Evolutionary conservation across 805 yeast genomes (phyloP).

Genomic region (Metschnikowia gruessii): DNA sequence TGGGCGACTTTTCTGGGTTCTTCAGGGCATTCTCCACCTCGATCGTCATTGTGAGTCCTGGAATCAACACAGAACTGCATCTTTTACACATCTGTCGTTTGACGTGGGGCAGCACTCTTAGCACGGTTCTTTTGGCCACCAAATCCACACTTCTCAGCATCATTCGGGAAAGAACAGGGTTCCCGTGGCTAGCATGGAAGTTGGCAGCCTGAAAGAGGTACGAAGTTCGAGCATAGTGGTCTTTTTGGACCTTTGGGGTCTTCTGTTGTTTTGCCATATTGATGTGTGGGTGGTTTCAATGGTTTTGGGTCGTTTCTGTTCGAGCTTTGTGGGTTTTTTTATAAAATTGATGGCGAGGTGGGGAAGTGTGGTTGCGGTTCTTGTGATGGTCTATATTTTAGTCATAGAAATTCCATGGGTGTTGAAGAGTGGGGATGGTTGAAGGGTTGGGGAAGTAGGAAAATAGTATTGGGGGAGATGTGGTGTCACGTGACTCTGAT

Average conservation of each 20-base stretch:
- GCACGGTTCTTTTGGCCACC: constrained; percentile 66
- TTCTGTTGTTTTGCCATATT: constrained; percentile 17
- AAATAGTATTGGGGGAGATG: too few relatives aligned
- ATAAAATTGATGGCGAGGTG: too few relatives aligned
- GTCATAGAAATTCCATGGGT: too few relatives aligned
- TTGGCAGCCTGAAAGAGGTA: constrained; percentile 57
- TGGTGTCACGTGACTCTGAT: too few relatives aligned
- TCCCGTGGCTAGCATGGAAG: constrained; percentile 30
- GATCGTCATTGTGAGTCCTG: constrained; percentile 43
- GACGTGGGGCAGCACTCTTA: constrained; percentile 58
- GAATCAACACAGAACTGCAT: constrained; percentile 52
- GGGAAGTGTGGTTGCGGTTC: too few relatives aligned
- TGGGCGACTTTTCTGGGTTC: constrained; percentile 16
- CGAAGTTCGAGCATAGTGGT: constrained; percentile 57
- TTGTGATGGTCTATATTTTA: too few relatives aligned
- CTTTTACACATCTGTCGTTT: constrained; percentile 70
- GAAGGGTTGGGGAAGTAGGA: too few relatives aligned
- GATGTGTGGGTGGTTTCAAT: too few relatives aligned
- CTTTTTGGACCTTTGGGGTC: constrained; percentile 39
- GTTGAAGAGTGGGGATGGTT: too few relatives aligned
- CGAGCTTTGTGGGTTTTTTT: too few relatives aligned
- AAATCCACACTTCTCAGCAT: constrained; percentile 54
- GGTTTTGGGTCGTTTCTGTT: too few relatives aligned
- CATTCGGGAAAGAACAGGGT: constrained; percentile 49
- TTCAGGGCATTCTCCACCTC: constrained; percentile 44